Evolutionary conservation across 2,329 filamentous ascomycete genomes (phyloP).

Genomic region (Podosphaera fusca): DNA sequence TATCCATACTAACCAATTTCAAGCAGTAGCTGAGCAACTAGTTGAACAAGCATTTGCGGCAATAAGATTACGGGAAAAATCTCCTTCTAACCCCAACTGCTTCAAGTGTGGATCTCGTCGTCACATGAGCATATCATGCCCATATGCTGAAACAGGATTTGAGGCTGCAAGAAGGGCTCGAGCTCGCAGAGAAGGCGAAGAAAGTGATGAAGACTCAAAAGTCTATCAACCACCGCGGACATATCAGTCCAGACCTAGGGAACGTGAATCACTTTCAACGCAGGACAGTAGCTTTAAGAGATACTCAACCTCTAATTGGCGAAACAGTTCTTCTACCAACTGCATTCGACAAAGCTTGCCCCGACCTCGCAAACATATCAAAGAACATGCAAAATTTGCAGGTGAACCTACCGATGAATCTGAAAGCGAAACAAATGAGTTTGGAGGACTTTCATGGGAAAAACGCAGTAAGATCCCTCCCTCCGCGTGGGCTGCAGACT

Average conservation of each 20-base stretch:
- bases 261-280: not conserved
- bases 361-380: too few species aligned
- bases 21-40: too few species aligned
- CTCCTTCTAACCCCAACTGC: not conserved
- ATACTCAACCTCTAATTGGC: not conserved
- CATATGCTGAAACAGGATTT: not conserved
- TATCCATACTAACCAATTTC: too few species aligned
- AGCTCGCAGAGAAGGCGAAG: not conserved
- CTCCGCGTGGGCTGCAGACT: not conserved
- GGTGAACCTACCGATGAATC: too few species aligned
- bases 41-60: too few species aligned
- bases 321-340: not conserved
- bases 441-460: not conserved
- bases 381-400: too few species aligned
- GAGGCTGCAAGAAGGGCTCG: not conserved
- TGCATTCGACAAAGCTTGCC: too few species aligned
- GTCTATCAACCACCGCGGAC: not conserved
- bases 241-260: not conserved
- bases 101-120: not conserved
- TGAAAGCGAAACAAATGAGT: too few species aligned
- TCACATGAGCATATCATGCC: not conserved
- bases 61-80: too few species aligned
- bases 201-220: not conserved
- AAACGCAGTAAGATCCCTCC: constrained; percentile 1
- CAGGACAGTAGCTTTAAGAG: not conserved